Percentiles rank a stretch among this genome's conserved stretches.
These are phyloP conservation scores for Trichosporon ovoides DNA, from an alignment of 1,284 basidiomycete genomes.

Conservation along the genomic window DNA sequence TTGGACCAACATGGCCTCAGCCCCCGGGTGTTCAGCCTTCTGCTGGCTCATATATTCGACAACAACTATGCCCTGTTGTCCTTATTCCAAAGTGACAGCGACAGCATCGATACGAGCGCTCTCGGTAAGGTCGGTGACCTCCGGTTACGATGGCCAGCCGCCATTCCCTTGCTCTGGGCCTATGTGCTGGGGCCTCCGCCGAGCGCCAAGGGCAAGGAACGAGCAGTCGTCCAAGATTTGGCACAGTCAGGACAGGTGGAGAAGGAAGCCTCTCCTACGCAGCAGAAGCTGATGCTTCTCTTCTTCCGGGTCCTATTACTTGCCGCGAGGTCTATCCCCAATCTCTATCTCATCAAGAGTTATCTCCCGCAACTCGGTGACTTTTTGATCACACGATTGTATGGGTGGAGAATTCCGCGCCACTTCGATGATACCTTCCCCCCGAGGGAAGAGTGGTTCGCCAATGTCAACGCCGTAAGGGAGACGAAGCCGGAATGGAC, in stretches of 20 bases:
- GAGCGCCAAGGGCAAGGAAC: not conserved
- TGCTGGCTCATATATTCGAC: constrained; percentile 38
- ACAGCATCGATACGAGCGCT: constrained; percentile 10
- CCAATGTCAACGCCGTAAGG: constrained; percentile 18
- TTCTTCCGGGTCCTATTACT: constrained; percentile 27
- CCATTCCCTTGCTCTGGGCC: constrained; percentile 33
- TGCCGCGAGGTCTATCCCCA: constrained; percentile 15
- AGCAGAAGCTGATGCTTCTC: constrained; percentile 20
- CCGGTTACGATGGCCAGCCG: constrained; percentile 24
- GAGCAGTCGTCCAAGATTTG: not conserved
- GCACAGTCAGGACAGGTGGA: not conserved
- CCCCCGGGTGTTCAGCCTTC: constrained; percentile 29
- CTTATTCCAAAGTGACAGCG: constrained; percentile 18
- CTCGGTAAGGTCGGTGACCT: constrained; percentile 28
- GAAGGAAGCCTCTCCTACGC: not conserved
- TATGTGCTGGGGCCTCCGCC: constrained; percentile 31
- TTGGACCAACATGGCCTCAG: constrained; percentile 17
- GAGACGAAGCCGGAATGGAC: constrained; percentile 24
- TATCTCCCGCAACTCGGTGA: constrained; percentile 33
- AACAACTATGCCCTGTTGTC: constrained; percentile 41
- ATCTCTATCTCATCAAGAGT: constrained; percentile 27
- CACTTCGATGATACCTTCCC: constrained; percentile 38
- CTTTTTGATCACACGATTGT: constrained; percentile 35
- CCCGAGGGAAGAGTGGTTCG: constrained; percentile 32
- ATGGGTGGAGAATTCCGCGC: constrained; percentile 27